Evolutionary conservation across 257 asterid species (phyloP), one percentile per base, ranked within the genome.

Genomic region (Orobanche coerulescens): DNA sequence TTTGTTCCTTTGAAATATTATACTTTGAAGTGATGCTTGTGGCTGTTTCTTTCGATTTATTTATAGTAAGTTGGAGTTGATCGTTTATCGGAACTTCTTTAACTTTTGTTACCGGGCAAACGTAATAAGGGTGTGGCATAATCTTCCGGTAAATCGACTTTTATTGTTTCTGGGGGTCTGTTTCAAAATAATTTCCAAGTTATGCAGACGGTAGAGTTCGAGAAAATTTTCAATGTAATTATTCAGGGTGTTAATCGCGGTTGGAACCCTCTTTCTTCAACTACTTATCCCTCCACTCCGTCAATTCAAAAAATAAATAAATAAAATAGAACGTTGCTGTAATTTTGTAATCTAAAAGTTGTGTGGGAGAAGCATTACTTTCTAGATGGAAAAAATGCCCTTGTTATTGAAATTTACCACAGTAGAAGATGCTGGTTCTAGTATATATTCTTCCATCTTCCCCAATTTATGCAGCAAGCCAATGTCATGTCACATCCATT

Each of bases 1-100:
- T 25, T 51, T 37, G 22, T n/a, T 63, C 62, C 52, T 53, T 36
- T 37, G 28, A 64, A 26, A 53, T 12, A 42, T 56, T 53, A 12
- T 26, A 13, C 18, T 12, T 64, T 19, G 26, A 51, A 8, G 15
- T 53, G 56, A 13, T 16, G 22, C 60, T 58, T 49, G 2, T 52
- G 34, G 34, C 19, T 57, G 25, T 50, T 18, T 51, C 58, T 18
- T 37, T 26, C 22, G 39, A 2, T 15, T 10, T 48, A 12, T n/a
- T 48, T 26, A n/a, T 44, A 18, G 12, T 52, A n/a, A 34, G 15
- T 57, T 54, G 56, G 62, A 54, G 51, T 51, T 9, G 39, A 15
- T 67, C 33, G 60, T 11, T 39, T 20, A 51, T 66, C 40, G 52
- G 36, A 47, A 2, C 15, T 31, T 62, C 34, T 14, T 19, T n/a